A percentile compares a stretch with the other conserved stretches of the same genome.
Evolutionary conservation across 345 rosid genomes (phyloP).

Genomic region (Populus tremula): DNA sequence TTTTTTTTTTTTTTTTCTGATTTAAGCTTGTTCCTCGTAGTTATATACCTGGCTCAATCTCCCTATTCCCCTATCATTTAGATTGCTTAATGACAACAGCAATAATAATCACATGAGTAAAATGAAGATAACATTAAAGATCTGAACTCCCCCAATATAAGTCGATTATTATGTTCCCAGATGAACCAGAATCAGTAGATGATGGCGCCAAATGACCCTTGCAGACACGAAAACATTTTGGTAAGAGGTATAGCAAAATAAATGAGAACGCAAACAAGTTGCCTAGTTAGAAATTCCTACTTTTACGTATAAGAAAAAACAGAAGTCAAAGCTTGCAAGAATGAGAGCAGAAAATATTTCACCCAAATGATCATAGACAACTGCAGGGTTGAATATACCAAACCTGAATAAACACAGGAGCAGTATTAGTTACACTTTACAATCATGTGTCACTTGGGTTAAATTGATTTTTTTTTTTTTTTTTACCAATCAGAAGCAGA

Average conservation of each 20-base stretch:
- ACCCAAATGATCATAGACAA: constrained; percentile 93
- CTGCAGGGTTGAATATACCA: constrained; percentile 77
- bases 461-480: too few species aligned
- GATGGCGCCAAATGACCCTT: constrained; percentile 92
- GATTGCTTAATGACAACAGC: background rate
- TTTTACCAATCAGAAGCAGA: too few species aligned
- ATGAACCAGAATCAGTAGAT: constrained; percentile 88
- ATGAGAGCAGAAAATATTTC: constrained; percentile 87
- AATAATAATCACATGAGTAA: background rate
- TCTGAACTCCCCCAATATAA: constrained; percentile 83
- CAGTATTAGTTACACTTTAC: background rate
- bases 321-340: constrained; percentile 82
- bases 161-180: constrained; percentile 80
- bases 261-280: constrained; percentile 10
- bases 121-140: constrained; percentile 1
- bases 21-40: too few species aligned
- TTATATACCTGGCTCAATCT: too few species aligned
- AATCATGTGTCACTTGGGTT: too few species aligned
- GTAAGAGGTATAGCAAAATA: constrained; percentile 18
- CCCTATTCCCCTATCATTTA: too few species aligned
- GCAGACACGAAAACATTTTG: constrained; percentile 14
- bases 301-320: constrained; percentile 76
- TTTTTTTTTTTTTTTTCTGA: too few species aligned
- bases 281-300: constrained; percentile 38
- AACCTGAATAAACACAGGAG: constrained; percentile 51